Evolutionary conservation across 495 filamentous ascomycete species (phyloP).

Genomic region (Daldinia loculata): DNA sequence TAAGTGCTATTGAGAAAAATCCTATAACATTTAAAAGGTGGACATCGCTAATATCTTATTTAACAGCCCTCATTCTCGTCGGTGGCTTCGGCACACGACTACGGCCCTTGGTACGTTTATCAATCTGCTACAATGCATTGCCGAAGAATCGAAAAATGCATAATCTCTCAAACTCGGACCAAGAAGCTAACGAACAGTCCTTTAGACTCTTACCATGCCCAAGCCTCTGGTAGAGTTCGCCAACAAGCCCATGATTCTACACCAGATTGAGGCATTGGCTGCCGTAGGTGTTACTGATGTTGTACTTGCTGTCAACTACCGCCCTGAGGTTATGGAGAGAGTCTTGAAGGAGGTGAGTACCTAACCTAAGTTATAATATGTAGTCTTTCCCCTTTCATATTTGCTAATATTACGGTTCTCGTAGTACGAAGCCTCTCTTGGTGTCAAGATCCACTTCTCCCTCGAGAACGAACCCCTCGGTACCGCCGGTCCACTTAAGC

Average conservation of each 20-base stretch:
- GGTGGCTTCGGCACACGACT: slow-evolving; percentile 99
- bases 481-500: slow-evolving; percentile 94
- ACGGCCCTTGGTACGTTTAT: slow-evolving; percentile 85
- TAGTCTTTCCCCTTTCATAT: background rate
- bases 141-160: slow-evolving; percentile 19
- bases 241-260: slow-evolving; percentile 98
- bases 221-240: slow-evolving; percentile 98
- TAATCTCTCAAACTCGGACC: slow-evolving; percentile 15
- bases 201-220: slow-evolving; percentile 92
- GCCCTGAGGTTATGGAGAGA: slow-evolving; percentile 92
- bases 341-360: slow-evolving; percentile 61
- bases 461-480: slow-evolving; percentile 95
- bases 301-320: slow-evolving; percentile 97
- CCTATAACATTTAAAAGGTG: background rate
- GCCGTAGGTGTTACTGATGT: slow-evolving; percentile 97
- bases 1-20: slow-evolving; percentile 33
- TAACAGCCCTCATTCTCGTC: slow-evolving; percentile 95
- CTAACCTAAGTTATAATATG: slow-evolving; percentile 20
- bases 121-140: background rate
- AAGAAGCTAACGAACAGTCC: slow-evolving; percentile 39
- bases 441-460: slow-evolving; percentile 94
- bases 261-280: slow-evolving; percentile 95
- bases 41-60: slow-evolving; percentile 1
- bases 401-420: slow-evolving; percentile 22
- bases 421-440: slow-evolving; percentile 90